Evolutionary conservation across 495 filamentous ascomycete genomes (phyloP), one percentile per base, ranked within the genome.

Genomic region (Penicillium antarcticum): DNA sequence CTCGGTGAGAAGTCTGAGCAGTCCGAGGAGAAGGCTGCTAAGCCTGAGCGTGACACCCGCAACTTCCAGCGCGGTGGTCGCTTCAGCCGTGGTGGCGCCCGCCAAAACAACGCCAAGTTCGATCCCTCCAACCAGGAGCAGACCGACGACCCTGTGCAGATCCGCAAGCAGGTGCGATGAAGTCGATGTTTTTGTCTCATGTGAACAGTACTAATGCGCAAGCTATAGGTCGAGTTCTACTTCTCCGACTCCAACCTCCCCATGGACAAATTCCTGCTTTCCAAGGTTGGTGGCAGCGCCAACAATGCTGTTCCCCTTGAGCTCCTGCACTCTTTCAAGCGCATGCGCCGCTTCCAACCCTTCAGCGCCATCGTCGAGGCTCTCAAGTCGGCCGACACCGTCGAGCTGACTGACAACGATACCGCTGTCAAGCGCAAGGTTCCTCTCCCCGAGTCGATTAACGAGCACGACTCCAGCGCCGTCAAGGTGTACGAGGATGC

Each of bases 201-300:
- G 13, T 21, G 11, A 17, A 16, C 14, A 26, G 11, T 39, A 35
- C 42, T 53, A 26, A 55, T 17, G 36, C 49, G 57, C 47, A 49
- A 19, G 8, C 14, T 29, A 13, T 60, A 96, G 89, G 91, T 96
- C 48, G 92, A 99, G 62, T 99, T 97, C 66, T 99, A 97, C 74
- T 96, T 99, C 70, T 87, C 87, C 51, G 89, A 96, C 66, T 87
- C 86, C 57, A 99, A 99, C 65, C 81, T 97, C 0, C 86, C 86
- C 37, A 80, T 79, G 56, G 94, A 99, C 71, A 87, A 89, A 62
- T 92, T 90, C 73, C 79, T 99, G 33, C 86, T 91, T 72, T 70
- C 79, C 50, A 72, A 84, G 62, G 86, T 89, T 21, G 86, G 84
- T 23, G 92, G 91, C 47, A 76, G 76, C 46, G 71, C 82, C 53